A percentile compares a stretch with the other conserved stretches of the same genome.
phyloP scores from a whole-genome alignment of 148 eudicot species.

The Rhododendron simsii region DNA sequence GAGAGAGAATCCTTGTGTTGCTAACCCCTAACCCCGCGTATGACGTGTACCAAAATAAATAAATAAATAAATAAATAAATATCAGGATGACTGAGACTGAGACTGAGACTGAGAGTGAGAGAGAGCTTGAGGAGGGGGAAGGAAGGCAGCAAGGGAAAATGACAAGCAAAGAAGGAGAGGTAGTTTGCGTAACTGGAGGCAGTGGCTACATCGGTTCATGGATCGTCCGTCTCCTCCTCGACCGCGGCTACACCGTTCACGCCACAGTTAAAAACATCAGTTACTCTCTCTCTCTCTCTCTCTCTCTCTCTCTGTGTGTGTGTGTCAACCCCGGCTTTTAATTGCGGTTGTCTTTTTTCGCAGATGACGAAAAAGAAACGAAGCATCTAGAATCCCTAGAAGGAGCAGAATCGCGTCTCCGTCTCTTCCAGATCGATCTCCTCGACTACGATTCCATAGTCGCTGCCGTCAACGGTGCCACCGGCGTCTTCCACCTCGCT shows the following conservation, averaged over 20 bases:
- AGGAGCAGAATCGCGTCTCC: conserved; percentile 73
- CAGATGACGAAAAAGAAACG: conserved; percentile 18
- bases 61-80: too few relatives aligned
- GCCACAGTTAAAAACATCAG: conserved; percentile 79
- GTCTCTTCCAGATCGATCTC: conserved; percentile 71
- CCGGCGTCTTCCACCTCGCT: conserved; percentile 84
- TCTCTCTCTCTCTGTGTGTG: not conserved
- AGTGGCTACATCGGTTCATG: conserved; percentile 92
- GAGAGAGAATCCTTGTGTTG: too few relatives aligned
- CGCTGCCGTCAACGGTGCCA: conserved; percentile 42
- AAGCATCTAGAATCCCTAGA: conserved; percentile 64
- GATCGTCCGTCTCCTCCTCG: conserved; percentile 70
- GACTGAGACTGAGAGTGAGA: too few relatives aligned
- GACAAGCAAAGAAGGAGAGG: conserved; percentile 23
- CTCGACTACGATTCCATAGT: conserved; percentile 69
- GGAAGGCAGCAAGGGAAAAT: not conserved
- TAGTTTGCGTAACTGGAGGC: conserved; percentile 85
- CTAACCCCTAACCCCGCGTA: too few relatives aligned
- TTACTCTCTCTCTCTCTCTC: conserved; percentile 15
- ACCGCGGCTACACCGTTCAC: conserved; percentile 85
- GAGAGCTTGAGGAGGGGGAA: conserved; percentile 14
- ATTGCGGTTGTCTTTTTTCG: not conserved
- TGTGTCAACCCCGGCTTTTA: not conserved
- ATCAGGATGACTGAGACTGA: too few relatives aligned
- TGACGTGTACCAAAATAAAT: too few relatives aligned